phyloP scores from a whole-genome alignment of 139 green algal species.

The Chlorokybus atmophyticus region DNA sequence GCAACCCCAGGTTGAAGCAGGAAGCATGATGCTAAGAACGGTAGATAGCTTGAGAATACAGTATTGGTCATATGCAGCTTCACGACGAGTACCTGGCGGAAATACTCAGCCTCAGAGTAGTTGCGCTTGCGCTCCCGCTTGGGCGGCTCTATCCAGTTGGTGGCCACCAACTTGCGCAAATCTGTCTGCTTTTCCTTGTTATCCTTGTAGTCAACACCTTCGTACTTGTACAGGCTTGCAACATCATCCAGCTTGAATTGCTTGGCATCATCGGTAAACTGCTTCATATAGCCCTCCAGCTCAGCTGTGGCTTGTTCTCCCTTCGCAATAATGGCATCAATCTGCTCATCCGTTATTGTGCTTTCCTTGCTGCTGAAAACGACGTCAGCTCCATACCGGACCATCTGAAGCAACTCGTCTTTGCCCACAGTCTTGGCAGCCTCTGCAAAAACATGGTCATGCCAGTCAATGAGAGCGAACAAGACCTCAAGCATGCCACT shows the following conservation, averaged over 20 bases:
- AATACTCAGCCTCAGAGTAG: constrained; percentile 76
- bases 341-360: constrained; percentile 74
- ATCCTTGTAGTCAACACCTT: neutral
- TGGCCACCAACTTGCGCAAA: constrained; percentile 33
- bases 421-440: constrained; percentile 65
- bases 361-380: constrained; percentile 64
- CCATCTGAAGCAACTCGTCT: constrained; percentile 94
- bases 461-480: constrained; percentile 1
- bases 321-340: constrained; percentile 89
- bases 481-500: neutral
- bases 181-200: constrained; percentile 19
- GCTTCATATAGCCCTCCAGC: constrained; percentile 90
- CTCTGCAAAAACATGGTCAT: neutral
- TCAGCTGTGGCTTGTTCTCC: constrained; percentile 73
- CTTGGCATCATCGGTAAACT: constrained; percentile 89
- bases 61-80: too few species aligned
- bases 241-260: constrained; percentile 24
- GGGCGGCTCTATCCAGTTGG: constrained; percentile 89
- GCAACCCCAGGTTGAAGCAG: too few species aligned
- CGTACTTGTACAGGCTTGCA: constrained; percentile 8
- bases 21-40: too few species aligned
- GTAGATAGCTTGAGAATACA: too few species aligned
- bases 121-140: constrained; percentile 92
- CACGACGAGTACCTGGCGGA: too few species aligned
- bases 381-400: constrained; percentile 93